Evolutionary conservation across 179 eudicot species (phyloP), one percentile per base, ranked within the genome.

Genomic region (Carnegiea gigantea): DNA sequence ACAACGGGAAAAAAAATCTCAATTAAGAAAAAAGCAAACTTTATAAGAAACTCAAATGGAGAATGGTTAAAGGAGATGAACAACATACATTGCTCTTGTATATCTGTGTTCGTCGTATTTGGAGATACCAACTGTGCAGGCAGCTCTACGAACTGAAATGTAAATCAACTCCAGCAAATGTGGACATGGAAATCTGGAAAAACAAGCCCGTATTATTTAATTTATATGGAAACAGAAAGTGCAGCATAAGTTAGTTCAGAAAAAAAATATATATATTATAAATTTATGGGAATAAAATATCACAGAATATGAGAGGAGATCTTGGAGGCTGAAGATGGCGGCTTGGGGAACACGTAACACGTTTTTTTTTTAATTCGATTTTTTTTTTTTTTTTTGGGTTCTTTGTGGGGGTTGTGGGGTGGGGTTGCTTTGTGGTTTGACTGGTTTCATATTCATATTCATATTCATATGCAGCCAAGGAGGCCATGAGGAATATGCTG

Each of bases 271-370:
- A 28, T 28, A 28, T 17, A 54, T n/a, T 60, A 60, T 60, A 60
- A 48, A 48, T 60, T 60, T 20, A 64, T 38, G 40, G 80, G 49
- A 65, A n/a, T 78, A 78, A 64, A 64, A 77, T 62, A 77, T 77
- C 43, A 26, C 54, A 64, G 6, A 15, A 64, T 78, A 43, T 64
- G 73, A 36, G 26, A 24, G 9, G 20, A 23, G 49, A 40, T 60
- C 20, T 40, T 44, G 46, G n/a, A 59, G 33, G 49, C 51, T 77
- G 68, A 77, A 77, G 26, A 36, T 77, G 79, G 53, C 53, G 70
- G 79, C 79, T 77, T 77, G 79, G 79, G 51, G 70, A 77, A 59
- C 79, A 77, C 9, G 79, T 28, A 57, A 76, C 9, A 2, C 53
- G 7, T 10, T 48, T 48, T 48, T 48, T 13, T 11, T 48, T 46